phyloP scores from a whole-genome alignment of 257 asterid species.

The Linderniella brevidens region DNA sequence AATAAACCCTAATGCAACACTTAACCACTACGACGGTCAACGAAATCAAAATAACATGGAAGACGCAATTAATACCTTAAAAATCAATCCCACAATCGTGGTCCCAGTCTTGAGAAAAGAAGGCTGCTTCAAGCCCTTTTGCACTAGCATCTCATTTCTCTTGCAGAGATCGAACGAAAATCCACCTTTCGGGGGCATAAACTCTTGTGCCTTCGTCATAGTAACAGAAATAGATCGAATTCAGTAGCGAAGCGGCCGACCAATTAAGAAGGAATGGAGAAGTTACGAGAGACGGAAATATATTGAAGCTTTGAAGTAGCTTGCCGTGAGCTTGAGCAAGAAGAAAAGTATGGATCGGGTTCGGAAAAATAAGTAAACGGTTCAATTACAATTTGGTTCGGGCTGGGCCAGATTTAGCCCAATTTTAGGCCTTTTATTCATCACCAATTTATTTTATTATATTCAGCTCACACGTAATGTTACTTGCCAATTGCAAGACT shows the following conservation, averaged over 20 bases:
- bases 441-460: too few species aligned
- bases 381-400: too few species aligned
- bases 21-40: slow-evolving; percentile 1
- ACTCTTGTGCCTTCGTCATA: slow-evolving; percentile 18
- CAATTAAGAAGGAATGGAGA: neutral
- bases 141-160: slow-evolving; percentile 70
- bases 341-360: too few species aligned
- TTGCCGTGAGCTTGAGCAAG: neutral
- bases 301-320: too few species aligned
- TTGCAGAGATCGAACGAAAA: slow-evolving; percentile 70
- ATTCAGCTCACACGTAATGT: too few species aligned
- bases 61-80: slow-evolving; percentile 24
- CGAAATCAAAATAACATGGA: too few species aligned
- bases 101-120: slow-evolving; percentile 88
- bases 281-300: slow-evolving; percentile 2
- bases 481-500: too few species aligned
- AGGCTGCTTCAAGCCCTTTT: slow-evolving; percentile 51
- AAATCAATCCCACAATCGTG: slow-evolving; percentile 79
- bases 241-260: too few species aligned
- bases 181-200: slow-evolving; percentile 36
- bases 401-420: too few species aligned
- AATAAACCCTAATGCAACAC: neutral
- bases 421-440: too few species aligned
- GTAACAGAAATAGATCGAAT: neutral
- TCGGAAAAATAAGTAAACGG: too few species aligned